Evolutionary conservation across 805 yeast genomes (phyloP).

Genomic region (Teunomyces atbi): DNA sequence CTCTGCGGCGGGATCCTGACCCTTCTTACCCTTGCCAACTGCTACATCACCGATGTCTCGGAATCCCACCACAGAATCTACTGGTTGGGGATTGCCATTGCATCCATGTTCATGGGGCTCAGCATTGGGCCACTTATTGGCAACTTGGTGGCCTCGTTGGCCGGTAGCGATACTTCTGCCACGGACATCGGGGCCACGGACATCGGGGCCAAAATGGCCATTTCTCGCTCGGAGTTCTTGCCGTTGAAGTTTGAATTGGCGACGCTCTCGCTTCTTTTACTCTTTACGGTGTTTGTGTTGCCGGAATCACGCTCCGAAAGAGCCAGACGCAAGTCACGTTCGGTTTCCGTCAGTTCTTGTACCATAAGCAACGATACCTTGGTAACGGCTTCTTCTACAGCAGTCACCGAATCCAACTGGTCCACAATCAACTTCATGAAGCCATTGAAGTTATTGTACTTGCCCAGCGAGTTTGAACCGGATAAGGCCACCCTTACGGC

Average conservation of each 20-base stretch:
- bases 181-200: background rate
- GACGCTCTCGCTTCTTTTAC: conserved; percentile 28
- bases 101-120: conserved; percentile 57
- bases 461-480: conserved; percentile 36
- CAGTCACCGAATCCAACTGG: conserved; percentile 6
- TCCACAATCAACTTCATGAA: conserved; percentile 23
- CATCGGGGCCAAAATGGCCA: conserved; percentile 3
- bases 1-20: conserved; percentile 64
- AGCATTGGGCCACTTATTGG: conserved; percentile 67
- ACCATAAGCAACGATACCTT: no score
- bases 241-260: conserved; percentile 35
- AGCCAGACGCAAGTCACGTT: conserved; percentile 53
- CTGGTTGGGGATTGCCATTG: conserved; percentile 57
- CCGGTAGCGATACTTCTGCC: background rate
- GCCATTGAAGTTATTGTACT: conserved; percentile 57
- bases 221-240: conserved; percentile 26
- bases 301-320: conserved; percentile 64
- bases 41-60: conserved; percentile 74
- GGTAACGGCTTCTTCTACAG: no score
- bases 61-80: conserved; percentile 58
- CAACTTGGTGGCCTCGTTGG: conserved; percentile 21
- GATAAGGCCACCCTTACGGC: conserved; percentile 9
- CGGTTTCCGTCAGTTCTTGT: conserved; percentile 18
- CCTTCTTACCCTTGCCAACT: conserved; percentile 56
- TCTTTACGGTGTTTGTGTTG: conserved; percentile 34